These are phyloP conservation scores for Kodamaea sagamina DNA, from an alignment of 805 yeast species.

Conservation along the genomic window DNA sequence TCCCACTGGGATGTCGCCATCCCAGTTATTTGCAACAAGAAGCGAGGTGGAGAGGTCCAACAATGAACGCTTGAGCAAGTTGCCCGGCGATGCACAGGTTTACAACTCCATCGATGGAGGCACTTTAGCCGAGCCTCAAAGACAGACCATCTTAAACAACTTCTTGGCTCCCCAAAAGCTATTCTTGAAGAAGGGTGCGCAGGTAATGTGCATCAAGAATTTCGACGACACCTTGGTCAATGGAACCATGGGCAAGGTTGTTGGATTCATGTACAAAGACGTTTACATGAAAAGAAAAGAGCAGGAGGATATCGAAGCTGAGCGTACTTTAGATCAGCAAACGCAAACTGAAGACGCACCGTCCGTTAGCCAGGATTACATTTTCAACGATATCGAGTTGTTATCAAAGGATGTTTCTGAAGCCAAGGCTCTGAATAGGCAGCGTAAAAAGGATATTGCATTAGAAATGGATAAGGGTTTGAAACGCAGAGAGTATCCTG, in stretches of 20 bases:
- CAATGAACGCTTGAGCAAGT: constrained; percentile 43
- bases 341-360: background rate
- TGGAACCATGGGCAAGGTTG: constrained; percentile 73
- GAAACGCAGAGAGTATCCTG: constrained; percentile 57
- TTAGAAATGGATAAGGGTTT: constrained; percentile 47
- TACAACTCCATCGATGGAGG: constrained; percentile 63
- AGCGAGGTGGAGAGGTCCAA: constrained; percentile 72
- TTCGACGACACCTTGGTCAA: constrained; percentile 72
- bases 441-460: constrained; percentile 50
- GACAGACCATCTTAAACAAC: constrained; percentile 50
- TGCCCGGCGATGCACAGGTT: constrained; percentile 46
- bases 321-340: constrained; percentile 7
- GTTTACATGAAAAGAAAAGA: constrained; percentile 33
- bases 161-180: constrained; percentile 63
- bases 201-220: constrained; percentile 81
- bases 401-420: constrained; percentile 14
- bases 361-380: constrained; percentile 13
- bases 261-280: constrained; percentile 51
- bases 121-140: constrained; percentile 39
- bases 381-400: constrained; percentile 9
- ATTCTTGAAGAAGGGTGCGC: constrained; percentile 67
- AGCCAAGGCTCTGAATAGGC: constrained; percentile 36
- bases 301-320: constrained; percentile 8
- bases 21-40: constrained; percentile 74
- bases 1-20: constrained; percentile 65